Conservation (phyloP, 345 rosid genomes). For the Melaleuca alternifolia region DNA sequence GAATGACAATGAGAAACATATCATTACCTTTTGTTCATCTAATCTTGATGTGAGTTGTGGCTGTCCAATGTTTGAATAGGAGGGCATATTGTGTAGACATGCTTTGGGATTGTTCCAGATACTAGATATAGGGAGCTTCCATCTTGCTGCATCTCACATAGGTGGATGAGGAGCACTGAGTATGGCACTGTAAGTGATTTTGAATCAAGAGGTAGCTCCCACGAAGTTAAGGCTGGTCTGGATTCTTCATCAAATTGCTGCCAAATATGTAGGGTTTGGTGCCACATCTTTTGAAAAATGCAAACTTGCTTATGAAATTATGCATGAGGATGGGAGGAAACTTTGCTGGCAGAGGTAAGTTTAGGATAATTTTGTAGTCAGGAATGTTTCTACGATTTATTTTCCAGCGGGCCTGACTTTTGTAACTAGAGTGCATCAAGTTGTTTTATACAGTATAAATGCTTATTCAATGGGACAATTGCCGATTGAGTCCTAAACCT, state of each 20-base stretch:
- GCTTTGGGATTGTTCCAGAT: too few relatives aligned
- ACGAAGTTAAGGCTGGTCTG: conserved; percentile 62
- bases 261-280: conserved; percentile 65
- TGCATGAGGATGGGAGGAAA: conserved; percentile 74
- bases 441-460: too few relatives aligned
- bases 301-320: conserved; percentile 64
- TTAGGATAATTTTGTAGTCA: neutral
- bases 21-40: too few relatives aligned
- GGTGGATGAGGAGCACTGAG: conserved; percentile 80
- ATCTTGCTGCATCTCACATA: conserved; percentile 28
- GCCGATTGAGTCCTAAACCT: too few relatives aligned
- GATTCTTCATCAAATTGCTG: conserved; percentile 81
- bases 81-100: too few relatives aligned
- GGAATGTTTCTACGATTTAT: neutral
- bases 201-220: conserved; percentile 44
- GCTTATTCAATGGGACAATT: neutral
- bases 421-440: neutral
- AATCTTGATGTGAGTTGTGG: too few relatives aligned
- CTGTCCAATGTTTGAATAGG: too few relatives aligned
- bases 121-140: too few relatives aligned
- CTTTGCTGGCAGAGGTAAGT: conserved; percentile 56
- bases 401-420: neutral
- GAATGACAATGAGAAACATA: too few relatives aligned
- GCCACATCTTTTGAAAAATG: conserved; percentile 53
- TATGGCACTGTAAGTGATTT: conserved; percentile 35